These are phyloP conservation scores for Yarrowia hollandica DNA, from an alignment of 805 yeast species.

Conservation along the genomic window DNA sequence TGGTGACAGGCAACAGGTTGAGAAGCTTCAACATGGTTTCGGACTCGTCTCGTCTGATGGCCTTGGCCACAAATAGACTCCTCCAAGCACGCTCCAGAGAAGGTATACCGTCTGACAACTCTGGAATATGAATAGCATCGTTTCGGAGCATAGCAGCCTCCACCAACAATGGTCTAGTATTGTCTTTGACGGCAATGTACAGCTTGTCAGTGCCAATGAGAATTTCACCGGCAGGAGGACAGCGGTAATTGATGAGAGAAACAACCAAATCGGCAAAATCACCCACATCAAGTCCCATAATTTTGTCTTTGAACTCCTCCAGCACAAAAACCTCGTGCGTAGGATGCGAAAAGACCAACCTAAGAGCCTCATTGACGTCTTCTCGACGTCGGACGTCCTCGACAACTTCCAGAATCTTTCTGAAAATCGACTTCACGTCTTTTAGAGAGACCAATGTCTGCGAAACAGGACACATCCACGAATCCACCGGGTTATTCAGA, in stretches of 20 bases:
- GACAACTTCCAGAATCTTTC: background rate
- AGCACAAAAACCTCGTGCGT: background rate
- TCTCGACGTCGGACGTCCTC: background rate
- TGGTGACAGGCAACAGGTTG: background rate
- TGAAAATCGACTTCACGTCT: background rate
- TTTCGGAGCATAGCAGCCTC: constrained; percentile 15
- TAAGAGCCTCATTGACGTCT: background rate
- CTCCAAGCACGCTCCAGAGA: constrained; percentile 11
- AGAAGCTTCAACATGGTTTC: background rate
- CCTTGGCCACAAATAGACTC: constrained; percentile 19
- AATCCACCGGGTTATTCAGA: background rate
- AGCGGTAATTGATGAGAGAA: background rate
- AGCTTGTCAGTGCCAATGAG: constrained; percentile 1
- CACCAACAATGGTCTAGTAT: constrained; percentile 1
- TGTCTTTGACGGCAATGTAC: constrained; percentile 6
- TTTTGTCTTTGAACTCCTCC: background rate
- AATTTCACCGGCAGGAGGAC: constrained; percentile 8
- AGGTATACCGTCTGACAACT: background rate
- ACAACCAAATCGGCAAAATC: constrained; percentile 7
- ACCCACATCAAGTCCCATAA: constrained; percentile 7
- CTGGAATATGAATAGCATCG: background rate
- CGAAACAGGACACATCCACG: constrained; percentile 14
- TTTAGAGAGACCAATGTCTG: background rate
- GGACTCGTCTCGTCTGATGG: constrained; percentile 1
- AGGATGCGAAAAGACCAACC: background rate